These are phyloP conservation scores for Voacanga thouarsii DNA, from an alignment of 257 asterid species.

Conservation along the genomic window DNA sequence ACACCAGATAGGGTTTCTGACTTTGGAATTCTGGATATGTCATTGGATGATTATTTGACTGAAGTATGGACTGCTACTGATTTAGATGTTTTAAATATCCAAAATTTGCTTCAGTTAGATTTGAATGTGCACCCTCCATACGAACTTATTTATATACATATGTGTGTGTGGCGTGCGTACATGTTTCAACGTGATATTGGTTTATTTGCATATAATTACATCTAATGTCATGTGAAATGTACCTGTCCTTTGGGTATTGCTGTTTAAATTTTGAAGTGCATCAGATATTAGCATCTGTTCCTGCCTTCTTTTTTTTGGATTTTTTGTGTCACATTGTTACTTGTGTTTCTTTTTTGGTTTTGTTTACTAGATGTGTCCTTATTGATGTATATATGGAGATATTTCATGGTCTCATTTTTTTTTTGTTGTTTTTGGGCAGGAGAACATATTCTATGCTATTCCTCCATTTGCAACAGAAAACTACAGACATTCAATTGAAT, in stretches of 20 bases:
- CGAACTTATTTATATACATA: background rate
- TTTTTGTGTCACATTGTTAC: background rate
- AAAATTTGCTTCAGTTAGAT: conserved; percentile 16
- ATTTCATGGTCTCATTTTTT: background rate
- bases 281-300: background rate
- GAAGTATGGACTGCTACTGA: conserved; percentile 46
- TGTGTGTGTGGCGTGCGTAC: background rate
- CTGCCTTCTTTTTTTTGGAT: background rate
- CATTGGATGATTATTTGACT: conserved; percentile 58
- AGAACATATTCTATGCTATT: conserved; percentile 64
- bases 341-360: background rate
- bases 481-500: conserved; percentile 64
- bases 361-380: background rate
- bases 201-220: background rate
- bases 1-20: conserved; percentile 65
- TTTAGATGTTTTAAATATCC: background rate
- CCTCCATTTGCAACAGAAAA: conserved; percentile 64
- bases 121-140: background rate
- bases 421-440: conserved; percentile 44
- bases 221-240: background rate
- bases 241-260: background rate
- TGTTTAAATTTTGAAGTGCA: background rate
- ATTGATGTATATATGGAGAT: background rate
- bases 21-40: conserved; percentile 43
- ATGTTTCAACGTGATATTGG: background rate